Evolutionary conservation across 305 asterid species (phyloP), one percentile per base, ranked within the genome.

Genomic region (Stenogyne calaminthoides): DNA sequence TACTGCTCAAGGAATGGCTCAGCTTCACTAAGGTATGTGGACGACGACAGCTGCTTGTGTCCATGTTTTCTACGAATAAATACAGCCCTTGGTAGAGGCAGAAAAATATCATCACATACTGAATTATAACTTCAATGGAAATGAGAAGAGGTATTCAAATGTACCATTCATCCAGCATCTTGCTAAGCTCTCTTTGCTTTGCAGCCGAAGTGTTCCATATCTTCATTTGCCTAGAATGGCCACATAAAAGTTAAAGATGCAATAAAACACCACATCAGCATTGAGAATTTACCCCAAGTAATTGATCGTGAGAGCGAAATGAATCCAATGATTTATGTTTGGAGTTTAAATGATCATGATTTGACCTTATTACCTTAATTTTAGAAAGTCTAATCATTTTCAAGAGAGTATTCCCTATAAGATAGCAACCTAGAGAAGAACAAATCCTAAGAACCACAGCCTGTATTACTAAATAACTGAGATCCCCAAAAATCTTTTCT

Each of bases 91-190:
- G 65, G 75, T 64, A 67, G 72, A 78, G 69, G 66, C 7, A 73
- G 70, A 63, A 67, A 78, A 67, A n/a, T 51, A 64, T 62, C 66
- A 72, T 76, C 46, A 78, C 20, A 66, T 73, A 77, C 70, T 68
- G 81, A 64, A 80, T 32, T 56, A 68, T 37, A 76, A 75, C 65
- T 58, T 73, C 76, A 61, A 36, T 65, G 67, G 65, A 37, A 79
- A 78, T 66, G 68, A 69, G 22, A 46, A 78, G 68, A 60, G 29
- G 69, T 80, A 80, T 81, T 62, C 56, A 80, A 60, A 80, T 73
- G 65, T 90, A 95, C 99, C 99, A 95, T 85, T 95, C 98, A 78
- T 92, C 99, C 77, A 95, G 90, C 98, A 95, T 89, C 82, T 84
- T 85, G 95, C 90, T 87, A 69, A 95, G 86, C 77, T 88, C 95